Base-by-base conservation (phyloP, 495 filamentous ascomycete genomes). In the Mytilinidion resinicola region DNA sequence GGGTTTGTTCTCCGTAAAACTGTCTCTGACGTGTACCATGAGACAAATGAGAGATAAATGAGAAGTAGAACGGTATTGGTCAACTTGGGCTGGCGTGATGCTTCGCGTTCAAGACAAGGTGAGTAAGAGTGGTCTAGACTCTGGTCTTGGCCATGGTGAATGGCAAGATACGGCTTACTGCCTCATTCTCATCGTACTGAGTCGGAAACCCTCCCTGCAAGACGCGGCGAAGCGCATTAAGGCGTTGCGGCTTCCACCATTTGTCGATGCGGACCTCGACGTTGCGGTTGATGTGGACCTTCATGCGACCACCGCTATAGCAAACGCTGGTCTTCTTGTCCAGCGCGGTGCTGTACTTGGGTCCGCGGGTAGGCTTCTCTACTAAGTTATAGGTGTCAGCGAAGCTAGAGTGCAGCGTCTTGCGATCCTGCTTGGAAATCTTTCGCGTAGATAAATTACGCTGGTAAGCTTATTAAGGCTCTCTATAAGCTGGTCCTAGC, bases 221-320 rank as follows among this genome's bases (percentile, higher is more conserved):
- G 9, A 92, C 69, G n/a, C 85, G 76, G 67, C 87, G 85, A 36
- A 97, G 76, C 43, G 84, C 81, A 57, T 90, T 82, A 47, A 95
- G 71, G 25, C 90, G 80, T 61, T 88, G 78, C 61, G 91, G 80
- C 63, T 96, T 91, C 80, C 89, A 93, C 92, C 92, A 97, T 37
- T 81, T 83, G 65, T 96, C 89, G 54, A 97, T 90, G 57, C 80
- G 79, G 78, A 96, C 83, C 39, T 83, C 77, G 5, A 86, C 83
- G 57, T 82, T 80, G 25, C 81, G 79, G 56, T 88, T 82, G 35
- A 96, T 82, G 57, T 84, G 82, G 38, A 96, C 81, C 11, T 80
- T 87, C 72, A 93, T 75, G 20, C 90, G 80, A 61, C 85, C 88
- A 17, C 46, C 63, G 9, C 91, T 91, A 63, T 88, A 89, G 55